Conservation (phyloP, 108 stramenopile species). For the Cylindrotheca fusiformis region DNA sequence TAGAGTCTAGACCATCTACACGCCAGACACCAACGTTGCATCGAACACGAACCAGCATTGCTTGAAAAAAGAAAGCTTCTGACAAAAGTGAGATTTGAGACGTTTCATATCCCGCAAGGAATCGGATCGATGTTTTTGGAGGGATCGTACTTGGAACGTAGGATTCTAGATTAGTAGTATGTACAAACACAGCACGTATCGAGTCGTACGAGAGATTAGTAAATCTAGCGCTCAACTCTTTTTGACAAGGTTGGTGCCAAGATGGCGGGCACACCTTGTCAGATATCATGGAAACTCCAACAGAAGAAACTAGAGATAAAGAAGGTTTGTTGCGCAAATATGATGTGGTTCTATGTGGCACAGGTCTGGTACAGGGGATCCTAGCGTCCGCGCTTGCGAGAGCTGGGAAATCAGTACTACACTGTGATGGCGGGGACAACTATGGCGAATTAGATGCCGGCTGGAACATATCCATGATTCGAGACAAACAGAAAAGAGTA, state of each 20-base stretch:
- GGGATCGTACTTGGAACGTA: no score
- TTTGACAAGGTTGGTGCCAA: no score
- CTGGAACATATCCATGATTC: slow-evolving; percentile 36
- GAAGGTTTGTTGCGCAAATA: slow-evolving; percentile 46
- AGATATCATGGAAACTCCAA: not conserved
- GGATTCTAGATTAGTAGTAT: no score
- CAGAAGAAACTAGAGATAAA: slow-evolving; percentile 20
- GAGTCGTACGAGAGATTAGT: no score
- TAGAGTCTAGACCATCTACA: slow-evolving; percentile 41
- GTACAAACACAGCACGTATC: no score
- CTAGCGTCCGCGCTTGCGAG: slow-evolving; percentile 73
- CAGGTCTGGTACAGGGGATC: slow-evolving; percentile 73
- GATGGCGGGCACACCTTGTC: no score
- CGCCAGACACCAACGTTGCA: slow-evolving; percentile 87
- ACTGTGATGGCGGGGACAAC: slow-evolving; percentile 74
- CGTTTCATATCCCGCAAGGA: no score
- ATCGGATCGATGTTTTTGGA: no score
- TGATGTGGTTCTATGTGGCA: slow-evolving; percentile 78
- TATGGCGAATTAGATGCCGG: slow-evolving; percentile 83
- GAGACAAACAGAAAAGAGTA: slow-evolving; percentile 11
- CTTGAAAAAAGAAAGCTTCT: no score
- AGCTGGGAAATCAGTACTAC: slow-evolving; percentile 67
- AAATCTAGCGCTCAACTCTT: no score
- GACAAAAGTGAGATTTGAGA: no score
- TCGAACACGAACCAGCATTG: slow-evolving; percentile 81